Conservation (phyloP, 2,329 filamentous ascomycete species). For the Microsporum audouinii region DNA sequence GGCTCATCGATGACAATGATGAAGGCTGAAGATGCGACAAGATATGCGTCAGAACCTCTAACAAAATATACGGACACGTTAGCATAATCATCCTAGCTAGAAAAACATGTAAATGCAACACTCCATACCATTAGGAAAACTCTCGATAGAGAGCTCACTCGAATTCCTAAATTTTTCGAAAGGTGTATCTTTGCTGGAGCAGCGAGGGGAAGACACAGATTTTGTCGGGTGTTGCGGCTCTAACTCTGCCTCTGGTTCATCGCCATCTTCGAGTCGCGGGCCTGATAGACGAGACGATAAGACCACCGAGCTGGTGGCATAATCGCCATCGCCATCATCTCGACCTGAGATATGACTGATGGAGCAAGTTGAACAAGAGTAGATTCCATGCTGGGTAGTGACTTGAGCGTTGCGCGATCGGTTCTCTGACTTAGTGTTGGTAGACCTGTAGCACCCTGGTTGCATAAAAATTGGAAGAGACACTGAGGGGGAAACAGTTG, state of each 20-base stretch:
- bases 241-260: slow-evolving; percentile 3
- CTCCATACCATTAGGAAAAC: slow-evolving; percentile 67
- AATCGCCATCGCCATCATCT: slow-evolving; percentile 27
- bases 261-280: not conserved
- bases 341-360: slow-evolving; percentile 34
- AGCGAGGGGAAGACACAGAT: slow-evolving; percentile 37
- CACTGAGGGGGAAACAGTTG: slow-evolving; percentile 19
- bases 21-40: slow-evolving; percentile 80
- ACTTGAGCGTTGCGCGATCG: slow-evolving; percentile 25
- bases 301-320: slow-evolving; percentile 15
- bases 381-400: slow-evolving; percentile 50
- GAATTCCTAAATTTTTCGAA: slow-evolving; percentile 7
- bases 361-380: slow-evolving; percentile 33
- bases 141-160: slow-evolving; percentile 41
- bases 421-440: slow-evolving; percentile 30
- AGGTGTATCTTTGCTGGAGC: slow-evolving; percentile 47
- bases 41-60: slow-evolving; percentile 86
- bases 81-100: slow-evolving; percentile 8
- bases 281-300: slow-evolving; percentile 18
- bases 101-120: slow-evolving; percentile 9
- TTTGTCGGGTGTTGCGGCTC: slow-evolving; percentile 15
- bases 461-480: slow-evolving; percentile 50
- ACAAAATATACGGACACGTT: not conserved
- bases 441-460: slow-evolving; percentile 45
- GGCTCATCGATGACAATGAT: slow-evolving; percentile 67